Evolutionary conservation across 1,284 basidiomycete species (phyloP).

Genomic region (Ustilago curta): DNA sequence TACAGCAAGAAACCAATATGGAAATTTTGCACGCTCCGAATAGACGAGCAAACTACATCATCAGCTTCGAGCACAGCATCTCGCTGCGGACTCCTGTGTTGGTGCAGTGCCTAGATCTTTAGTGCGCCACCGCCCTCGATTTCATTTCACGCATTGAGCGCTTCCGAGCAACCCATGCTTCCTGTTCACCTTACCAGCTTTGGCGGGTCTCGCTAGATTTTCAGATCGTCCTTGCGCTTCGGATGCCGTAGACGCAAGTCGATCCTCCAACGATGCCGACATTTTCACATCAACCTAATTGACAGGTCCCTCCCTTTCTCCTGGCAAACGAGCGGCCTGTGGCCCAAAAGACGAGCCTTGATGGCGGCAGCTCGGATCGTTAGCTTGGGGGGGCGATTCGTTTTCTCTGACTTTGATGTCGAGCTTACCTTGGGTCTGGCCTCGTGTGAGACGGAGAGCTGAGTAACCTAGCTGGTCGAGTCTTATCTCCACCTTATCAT

Average conservation of each 20-base stretch:
- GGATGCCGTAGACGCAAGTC: background rate
- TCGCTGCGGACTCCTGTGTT: background rate
- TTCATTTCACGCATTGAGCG: background rate
- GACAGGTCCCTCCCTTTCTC: background rate
- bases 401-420: no score
- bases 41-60: constrained; percentile 9
- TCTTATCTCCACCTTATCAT: no score
- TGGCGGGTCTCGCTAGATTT: background rate
- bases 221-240: background rate
- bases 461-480: no score
- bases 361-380: no score
- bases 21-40: background rate
- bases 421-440: no score
- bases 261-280: background rate
- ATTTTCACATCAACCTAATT: background rate
- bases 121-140: constrained; percentile 2
- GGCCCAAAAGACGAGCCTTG: no score
- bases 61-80: background rate
- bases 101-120: background rate
- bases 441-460: no score
- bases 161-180: background rate
- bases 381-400: no score
- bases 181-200: background rate
- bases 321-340: background rate
- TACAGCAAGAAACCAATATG: background rate